Percentiles rank a stretch among this genome's conserved stretches.
Conservation (phyloP, 331 rosid genomes). For the Rhamnella rubrinervis region DNA sequence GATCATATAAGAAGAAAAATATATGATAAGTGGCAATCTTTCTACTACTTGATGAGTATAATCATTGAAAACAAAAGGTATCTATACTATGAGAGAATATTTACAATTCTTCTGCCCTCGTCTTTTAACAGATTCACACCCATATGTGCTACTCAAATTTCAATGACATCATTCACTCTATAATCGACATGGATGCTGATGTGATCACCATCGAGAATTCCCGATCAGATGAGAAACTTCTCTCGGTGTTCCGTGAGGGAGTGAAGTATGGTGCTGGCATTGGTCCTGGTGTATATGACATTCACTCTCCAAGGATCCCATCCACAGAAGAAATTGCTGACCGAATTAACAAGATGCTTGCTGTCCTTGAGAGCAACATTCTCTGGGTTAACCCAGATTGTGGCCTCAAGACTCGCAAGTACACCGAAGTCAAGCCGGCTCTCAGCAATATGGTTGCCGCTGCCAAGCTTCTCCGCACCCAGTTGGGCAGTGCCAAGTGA, state of each 20-base stretch:
- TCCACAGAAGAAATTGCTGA: conserved; percentile 61
- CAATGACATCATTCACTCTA: conserved; percentile 76
- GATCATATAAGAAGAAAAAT: too few species aligned
- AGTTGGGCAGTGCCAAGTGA: conserved; percentile 49
- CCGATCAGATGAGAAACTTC: conserved; percentile 75
- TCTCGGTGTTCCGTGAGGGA: conserved; percentile 74
- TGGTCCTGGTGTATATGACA: conserved; percentile 81
- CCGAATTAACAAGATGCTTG: conserved; percentile 65
- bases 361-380: conserved; percentile 65
- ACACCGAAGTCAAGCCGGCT: conserved; percentile 66
- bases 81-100: neutral
- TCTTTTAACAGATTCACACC: conserved; percentile 64
- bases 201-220: conserved; percentile 86
- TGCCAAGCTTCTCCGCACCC: conserved; percentile 58
- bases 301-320: conserved; percentile 92
- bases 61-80: too few species aligned
- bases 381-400: conserved; percentile 90
- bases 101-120: neutral
- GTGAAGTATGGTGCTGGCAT: conserved; percentile 80
- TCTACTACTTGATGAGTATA: too few species aligned
- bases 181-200: conserved; percentile 84
- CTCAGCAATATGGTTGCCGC: conserved; percentile 73
- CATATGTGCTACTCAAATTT: conserved; percentile 88
- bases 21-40: too few species aligned
- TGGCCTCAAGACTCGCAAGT: conserved; percentile 82